Evolutionary conservation across 208 protist genomes (phyloP), one percentile per base, ranked within the genome.

Genomic region (Entamoeba invadens): DNA sequence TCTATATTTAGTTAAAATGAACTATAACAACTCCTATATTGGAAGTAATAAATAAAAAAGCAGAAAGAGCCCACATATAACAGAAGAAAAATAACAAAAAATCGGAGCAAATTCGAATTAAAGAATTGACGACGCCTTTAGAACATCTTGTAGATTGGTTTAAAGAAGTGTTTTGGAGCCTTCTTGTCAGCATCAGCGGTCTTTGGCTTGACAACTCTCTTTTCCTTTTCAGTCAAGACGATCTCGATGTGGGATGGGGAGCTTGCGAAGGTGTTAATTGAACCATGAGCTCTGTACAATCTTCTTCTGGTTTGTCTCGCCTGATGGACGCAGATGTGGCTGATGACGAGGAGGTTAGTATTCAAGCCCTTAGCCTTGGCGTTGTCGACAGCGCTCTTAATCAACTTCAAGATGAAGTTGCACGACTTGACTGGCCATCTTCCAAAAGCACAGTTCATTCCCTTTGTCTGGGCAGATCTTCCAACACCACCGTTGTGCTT

Each of bases 241-340:
- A 94, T 16, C 45, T 94, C 93, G 46, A 94, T 51, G 51, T 94
- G 93, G 8, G 45, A 94, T 46, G 93, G 93, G 51, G 35, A 6
- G 42, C 51, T 91, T 38, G 18, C 6, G 44, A 46, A 91, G 25
- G 44, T 16, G 25, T 25, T 97, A 95, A 98, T 98, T 93, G 97
- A 95, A 95, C 97, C 97, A 95, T 98, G 97, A 46, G 97, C 97
- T 94, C 97, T 96, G 96, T 98, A 98, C 8, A 97, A 98, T 92
- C 97, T 94, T 45, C 97, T 93, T 93, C 97, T 96, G 93, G 96
- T 95, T 93, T 97, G 95, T 77, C 96, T 96, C 18, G 97, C 97
- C n/a, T 94, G 47, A 96, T 98, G 97, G 57, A 98, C 97, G 95
- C 97, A 96, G 77, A 98, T 97, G 94, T 98, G 97, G 25, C 45